phyloP scores from a whole-genome alignment of 305 asterid genomes.

The Rubia peregrina region DNA sequence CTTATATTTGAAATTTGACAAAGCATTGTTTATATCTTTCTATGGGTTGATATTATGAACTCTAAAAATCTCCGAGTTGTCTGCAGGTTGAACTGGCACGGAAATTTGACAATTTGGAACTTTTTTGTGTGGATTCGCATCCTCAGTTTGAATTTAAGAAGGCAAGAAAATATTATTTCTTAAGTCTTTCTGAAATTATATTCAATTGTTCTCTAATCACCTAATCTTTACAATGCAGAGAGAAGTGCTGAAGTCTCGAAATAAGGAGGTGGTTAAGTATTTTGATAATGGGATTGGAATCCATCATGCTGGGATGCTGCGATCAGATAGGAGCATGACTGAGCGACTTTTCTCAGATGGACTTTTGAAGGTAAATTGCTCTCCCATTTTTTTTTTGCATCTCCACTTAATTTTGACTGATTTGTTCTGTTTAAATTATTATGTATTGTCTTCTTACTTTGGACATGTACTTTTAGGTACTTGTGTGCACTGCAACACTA shows the following conservation, averaged over 20 bases:
- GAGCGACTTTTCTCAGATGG: slow-evolving; percentile 97
- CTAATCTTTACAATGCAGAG: slow-evolving; percentile 44
- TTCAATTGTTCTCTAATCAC: slow-evolving; percentile 14
- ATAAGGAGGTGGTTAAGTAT: slow-evolving; percentile 76
- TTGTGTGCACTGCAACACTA: slow-evolving; percentile 96
- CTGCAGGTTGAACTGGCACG: slow-evolving; percentile 73
- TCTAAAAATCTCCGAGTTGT: slow-evolving; percentile 16
- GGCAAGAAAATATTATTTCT: slow-evolving; percentile 43
- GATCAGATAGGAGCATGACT: slow-evolving; percentile 87
- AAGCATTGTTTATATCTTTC: background rate
- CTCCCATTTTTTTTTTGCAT: slow-evolving; percentile 10
- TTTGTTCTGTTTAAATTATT: background rate
- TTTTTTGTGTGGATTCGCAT: slow-evolving; percentile 53
- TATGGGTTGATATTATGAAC: slow-evolving; percentile 2
- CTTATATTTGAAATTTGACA: background rate
- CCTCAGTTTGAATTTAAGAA: slow-evolving; percentile 78
- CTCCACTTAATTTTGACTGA: background rate
- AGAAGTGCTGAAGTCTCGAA: slow-evolving; percentile 93
- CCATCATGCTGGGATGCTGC: slow-evolving; percentile 99
- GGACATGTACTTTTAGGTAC: slow-evolving; percentile 50
- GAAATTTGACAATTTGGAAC: slow-evolving; percentile 51
- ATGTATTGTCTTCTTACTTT: background rate
- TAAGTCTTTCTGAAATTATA: slow-evolving; percentile 3
- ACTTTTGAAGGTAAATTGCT: slow-evolving; percentile 50
- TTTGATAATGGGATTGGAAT: slow-evolving; percentile 86